These are phyloP conservation scores for Solanum hybrid DNA, from an alignment of 305 asterid species.

Conservation along the genomic window DNA sequence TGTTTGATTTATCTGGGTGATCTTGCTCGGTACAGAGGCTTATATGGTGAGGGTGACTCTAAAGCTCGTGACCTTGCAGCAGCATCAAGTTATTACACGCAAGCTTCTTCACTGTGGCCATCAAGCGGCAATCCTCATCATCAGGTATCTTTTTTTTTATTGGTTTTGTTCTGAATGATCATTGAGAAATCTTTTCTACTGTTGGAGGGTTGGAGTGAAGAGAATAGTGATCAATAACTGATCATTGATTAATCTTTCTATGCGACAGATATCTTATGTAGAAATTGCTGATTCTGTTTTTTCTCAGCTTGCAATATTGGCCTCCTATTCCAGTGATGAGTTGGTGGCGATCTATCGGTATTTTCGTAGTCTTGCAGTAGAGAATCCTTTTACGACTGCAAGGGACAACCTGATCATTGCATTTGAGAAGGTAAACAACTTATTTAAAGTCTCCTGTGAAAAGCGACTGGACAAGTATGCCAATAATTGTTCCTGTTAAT, in stretches of 20 bases:
- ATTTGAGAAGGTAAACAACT: constrained; percentile 78
- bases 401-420: constrained; percentile 88
- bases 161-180: neutral
- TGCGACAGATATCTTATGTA: neutral
- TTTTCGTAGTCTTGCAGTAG: constrained; percentile 88
- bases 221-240: neutral
- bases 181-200: neutral
- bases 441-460: neutral
- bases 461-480: neutral
- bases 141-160: constrained; percentile 43
- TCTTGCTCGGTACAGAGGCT: constrained; percentile 93
- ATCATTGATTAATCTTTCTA: neutral
- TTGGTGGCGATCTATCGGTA: constrained; percentile 76
- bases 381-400: constrained; percentile 76
- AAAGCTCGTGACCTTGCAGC: constrained; percentile 82
- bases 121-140: constrained; percentile 95
- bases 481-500: neutral
- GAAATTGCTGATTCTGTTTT: neutral
- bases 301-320: constrained; percentile 89
- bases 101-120: constrained; percentile 85
- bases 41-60: constrained; percentile 88
- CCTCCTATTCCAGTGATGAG: constrained; percentile 87
- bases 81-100: constrained; percentile 87
- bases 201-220: neutral
- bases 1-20: constrained; percentile 94